phyloP scores from a whole-genome alignment of 2,329 filamentous ascomycete genomes.

The Penicillium frequentans region DNA sequence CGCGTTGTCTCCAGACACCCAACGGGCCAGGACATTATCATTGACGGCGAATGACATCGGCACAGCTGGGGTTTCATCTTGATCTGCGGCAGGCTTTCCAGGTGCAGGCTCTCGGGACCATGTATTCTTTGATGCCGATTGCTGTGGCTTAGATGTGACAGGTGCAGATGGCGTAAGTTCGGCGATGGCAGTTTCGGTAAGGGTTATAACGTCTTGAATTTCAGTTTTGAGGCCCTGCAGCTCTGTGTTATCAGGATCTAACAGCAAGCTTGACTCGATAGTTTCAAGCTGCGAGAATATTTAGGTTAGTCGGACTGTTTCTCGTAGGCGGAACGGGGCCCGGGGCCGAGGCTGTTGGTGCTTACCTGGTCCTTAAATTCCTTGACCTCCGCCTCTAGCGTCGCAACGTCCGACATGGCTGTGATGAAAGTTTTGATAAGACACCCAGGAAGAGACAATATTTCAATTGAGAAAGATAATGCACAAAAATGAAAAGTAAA shows the following conservation, averaged over 20 bases:
- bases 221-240: conserved; percentile 75
- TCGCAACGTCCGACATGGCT: conserved; percentile 44
- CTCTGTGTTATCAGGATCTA: conserved; percentile 77
- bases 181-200: conserved; percentile 77
- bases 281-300: conserved; percentile 66
- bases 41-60: conserved; percentile 75
- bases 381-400: conserved; percentile 53
- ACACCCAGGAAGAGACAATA: background rate
- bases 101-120: conserved; percentile 71
- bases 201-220: conserved; percentile 76
- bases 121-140: conserved; percentile 64
- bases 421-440: background rate
- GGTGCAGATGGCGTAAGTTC: conserved; percentile 65
- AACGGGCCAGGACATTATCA: conserved; percentile 86
- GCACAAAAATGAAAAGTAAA: background rate
- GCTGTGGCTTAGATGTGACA: conserved; percentile 46
- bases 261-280: conserved; percentile 71
- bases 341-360: background rate
- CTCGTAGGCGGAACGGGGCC: background rate
- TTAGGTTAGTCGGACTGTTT: background rate
- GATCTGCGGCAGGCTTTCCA: conserved; percentile 44
- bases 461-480: background rate
- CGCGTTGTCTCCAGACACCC: conserved; percentile 81
- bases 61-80: conserved; percentile 51
- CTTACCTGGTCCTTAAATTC: conserved; percentile 60